Evolutionary conservation across 2,329 filamentous ascomycete genomes (phyloP), one percentile per base, ranked within the genome.

Genomic region (Geosmithia flava): DNA sequence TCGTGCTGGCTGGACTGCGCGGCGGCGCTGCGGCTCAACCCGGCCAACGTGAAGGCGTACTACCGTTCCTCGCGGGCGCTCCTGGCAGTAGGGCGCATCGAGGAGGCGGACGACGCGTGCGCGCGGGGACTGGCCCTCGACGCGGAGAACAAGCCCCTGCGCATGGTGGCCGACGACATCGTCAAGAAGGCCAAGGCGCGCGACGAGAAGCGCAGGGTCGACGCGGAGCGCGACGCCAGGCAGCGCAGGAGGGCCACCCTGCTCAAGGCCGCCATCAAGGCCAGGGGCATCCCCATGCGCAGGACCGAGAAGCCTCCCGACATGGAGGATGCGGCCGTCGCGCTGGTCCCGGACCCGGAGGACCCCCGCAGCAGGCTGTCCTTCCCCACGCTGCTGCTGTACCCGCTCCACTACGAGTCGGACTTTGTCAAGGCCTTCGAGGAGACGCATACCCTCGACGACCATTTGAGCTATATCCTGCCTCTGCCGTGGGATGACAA

Each of bases 371-470:
- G 84, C 54, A 72, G 74, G 1, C 72, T 98, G 1, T 72, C 72
- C 3, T 87, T 96, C 58, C 93, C 93, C 0, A 75, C 84, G 0
- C 74, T 97, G 51, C 68, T 98, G 48, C 71, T 98, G 49, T 98
- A 98, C 63, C 91, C 93, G 5, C 70, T 83, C 53, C 75, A 87
- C 52, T 73, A 84, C 44, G 82, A 97, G 69, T 85, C 81, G 1
- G 93, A 98, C 64, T 93, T 98, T 57, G 77, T 98, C 65, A 95
- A 95, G 69, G 78, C 79, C 0, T 93, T 95, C 57, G 74, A 75
- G 47, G 93, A 97, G 71, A 79, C 75, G 51, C 81, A 93, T 55
- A 76, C 75, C 16, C 70, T 96, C 27, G 74, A 73, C 7, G 81
- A 91, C 54, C 90, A 96, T 63, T 70, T 98, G 46, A 72, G 74